Evolutionary conservation across 148 eudicot genomes (phyloP), one percentile per base, ranked within the genome.

Genomic region (Cornus suecica): DNA sequence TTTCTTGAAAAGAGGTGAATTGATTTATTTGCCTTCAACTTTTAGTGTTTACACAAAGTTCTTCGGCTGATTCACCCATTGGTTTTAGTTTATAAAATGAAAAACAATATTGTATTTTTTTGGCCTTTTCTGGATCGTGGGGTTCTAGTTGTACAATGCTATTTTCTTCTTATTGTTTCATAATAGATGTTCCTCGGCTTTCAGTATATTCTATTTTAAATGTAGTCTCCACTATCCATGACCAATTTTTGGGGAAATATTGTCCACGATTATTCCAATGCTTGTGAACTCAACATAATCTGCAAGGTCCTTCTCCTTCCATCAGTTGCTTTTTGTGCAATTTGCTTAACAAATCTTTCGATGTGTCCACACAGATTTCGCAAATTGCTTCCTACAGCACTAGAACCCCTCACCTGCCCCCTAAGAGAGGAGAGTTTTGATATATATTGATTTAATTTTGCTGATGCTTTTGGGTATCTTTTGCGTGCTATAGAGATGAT

Each of bases 1-100:
- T 95, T 95, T 84, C 99, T 95, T 75, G 99, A 95, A 82, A 95
- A 95, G 85, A 93, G 99, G 99, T 92, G 65, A 45, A 28, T 41
- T 79, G n/a, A 68, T 65, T 48, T 20, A 27, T 30, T 9, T 71
- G 77, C 25, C 15, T 69, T 22, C 8, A 20, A 71, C 24, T 25
- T 73, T 18, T n/a, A n/a, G n/a, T n/a, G n/a, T n/a, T n/a, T 42
- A 15, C 2, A 5, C 10, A 42, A 65, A 23, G 6, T 20, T 18
- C 42, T 10, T 48, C 24, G 20, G 10, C 4, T 24, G 28, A 48
- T 37, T 45, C 34, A 74, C 54, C 24, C 10, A 23, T 72, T 8
- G 15, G 58, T 42, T 62, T 14, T 29, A n/a, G 29, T 64, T 23
- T 2, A 11, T 48, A 4, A 41, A 26, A 52, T 70, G 77, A 64